These are phyloP conservation scores for Tylopilus cervinicoccineus DNA, from an alignment of 768 basidiomycete species.

Conservation along the genomic window DNA sequence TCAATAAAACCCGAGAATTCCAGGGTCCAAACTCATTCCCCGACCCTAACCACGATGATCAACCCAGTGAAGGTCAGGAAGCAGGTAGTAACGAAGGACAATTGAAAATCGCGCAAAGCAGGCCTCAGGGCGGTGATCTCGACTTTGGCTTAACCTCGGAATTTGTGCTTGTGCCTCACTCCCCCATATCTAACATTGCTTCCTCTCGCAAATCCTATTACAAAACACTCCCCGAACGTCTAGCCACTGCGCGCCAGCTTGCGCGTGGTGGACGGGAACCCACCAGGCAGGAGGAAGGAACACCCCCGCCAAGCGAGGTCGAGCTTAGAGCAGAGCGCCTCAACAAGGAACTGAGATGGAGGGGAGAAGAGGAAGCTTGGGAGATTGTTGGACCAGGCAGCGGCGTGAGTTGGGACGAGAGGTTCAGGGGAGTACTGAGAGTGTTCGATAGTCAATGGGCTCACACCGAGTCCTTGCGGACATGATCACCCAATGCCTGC, in stretches of 20 bases:
- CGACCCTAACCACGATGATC: conserved; percentile 16
- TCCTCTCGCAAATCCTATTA: conserved; percentile 78
- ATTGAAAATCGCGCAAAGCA: neutral
- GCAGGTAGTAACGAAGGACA: conserved; percentile 6
- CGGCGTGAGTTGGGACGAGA: conserved; percentile 72
- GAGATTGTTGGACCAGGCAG: conserved; percentile 62
- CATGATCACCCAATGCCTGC: no score
- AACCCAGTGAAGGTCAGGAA: conserved; percentile 10
- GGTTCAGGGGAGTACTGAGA: conserved; percentile 55
- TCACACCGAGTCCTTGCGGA: no score
- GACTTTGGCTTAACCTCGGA: conserved; percentile 73
- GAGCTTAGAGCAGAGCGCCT: conserved; percentile 84
- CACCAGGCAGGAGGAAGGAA: conserved; percentile 76
- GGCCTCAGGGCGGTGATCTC: conserved; percentile 49
- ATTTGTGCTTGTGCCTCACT: conserved; percentile 61
- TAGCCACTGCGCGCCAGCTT: conserved; percentile 72
- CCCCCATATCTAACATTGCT: conserved; percentile 55
- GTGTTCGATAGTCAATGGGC: conserved; percentile 51
- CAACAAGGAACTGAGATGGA: conserved; percentile 88
- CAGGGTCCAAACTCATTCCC: conserved; percentile 28
- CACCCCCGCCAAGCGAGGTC: conserved; percentile 84
- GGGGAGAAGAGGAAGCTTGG: conserved; percentile 76
- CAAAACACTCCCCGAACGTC: conserved; percentile 56
- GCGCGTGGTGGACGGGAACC: conserved; percentile 71
- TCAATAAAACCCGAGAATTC: conserved; percentile 59